These are phyloP conservation scores for Aureobasidium sp. DNA, from an alignment of 2,329 filamentous ascomycete species.

Conservation along the genomic window DNA sequence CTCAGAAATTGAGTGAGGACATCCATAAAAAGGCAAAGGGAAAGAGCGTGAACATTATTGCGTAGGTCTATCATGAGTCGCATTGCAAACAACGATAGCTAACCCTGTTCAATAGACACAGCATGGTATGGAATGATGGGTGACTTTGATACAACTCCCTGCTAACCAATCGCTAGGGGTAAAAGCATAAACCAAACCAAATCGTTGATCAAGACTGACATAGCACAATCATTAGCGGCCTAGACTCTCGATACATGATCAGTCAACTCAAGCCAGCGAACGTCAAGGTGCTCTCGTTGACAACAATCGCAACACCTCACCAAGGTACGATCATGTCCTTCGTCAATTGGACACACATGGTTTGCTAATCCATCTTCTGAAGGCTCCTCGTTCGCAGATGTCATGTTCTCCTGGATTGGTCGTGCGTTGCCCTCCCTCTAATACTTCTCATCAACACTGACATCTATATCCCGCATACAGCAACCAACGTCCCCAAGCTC, in stretches of 20 bases:
- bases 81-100: background rate
- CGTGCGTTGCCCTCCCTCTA: slow-evolving; percentile 25
- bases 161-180: slow-evolving; percentile 27
- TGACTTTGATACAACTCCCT: background rate
- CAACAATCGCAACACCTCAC: slow-evolving; percentile 56
- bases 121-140: slow-evolving; percentile 33
- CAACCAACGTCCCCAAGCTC: slow-evolving; percentile 43
- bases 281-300: slow-evolving; percentile 67
- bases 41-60: slow-evolving; percentile 56
- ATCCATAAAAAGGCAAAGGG: slow-evolving; percentile 47
- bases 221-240: slow-evolving; percentile 37
- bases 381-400: slow-evolving; percentile 55
- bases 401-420: slow-evolving; percentile 51
- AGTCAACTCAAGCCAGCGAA: slow-evolving; percentile 49
- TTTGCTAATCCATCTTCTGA: slow-evolving; percentile 1
- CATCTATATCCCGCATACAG: slow-evolving; percentile 15
- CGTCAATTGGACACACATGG: background rate
- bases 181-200: slow-evolving; percentile 11
- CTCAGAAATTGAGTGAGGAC: slow-evolving; percentile 43
- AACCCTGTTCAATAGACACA: slow-evolving; percentile 40
- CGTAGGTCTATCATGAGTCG: slow-evolving; percentile 36
- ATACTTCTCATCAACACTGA: background rate
- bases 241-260: slow-evolving; percentile 58
- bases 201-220: background rate
- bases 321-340: slow-evolving; percentile 31